Evolutionary conservation across 805 yeast species (phyloP).

Genomic region (Hanseniaspora taiwanica): DNA sequence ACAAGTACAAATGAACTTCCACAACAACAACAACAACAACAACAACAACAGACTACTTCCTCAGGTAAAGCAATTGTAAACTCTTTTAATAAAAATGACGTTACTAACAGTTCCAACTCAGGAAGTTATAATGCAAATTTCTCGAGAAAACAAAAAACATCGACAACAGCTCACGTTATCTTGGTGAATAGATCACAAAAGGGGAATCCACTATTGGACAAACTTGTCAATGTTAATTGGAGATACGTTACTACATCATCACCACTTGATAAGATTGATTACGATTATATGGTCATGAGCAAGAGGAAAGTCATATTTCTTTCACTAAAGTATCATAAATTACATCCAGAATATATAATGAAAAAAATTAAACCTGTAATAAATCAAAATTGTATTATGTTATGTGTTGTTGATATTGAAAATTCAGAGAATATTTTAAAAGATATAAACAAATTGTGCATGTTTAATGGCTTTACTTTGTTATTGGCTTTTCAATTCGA

Average conservation of each 20-base stretch:
- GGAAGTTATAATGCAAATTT: neutral
- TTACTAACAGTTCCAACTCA: neutral
- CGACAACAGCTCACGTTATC: constrained; percentile 21
- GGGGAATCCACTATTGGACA: constrained; percentile 55
- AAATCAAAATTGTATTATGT: constrained; percentile 36
- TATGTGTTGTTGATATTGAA: constrained; percentile 55
- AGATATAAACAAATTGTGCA: constrained; percentile 28
- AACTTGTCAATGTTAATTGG: constrained; percentile 38
- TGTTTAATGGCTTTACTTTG: constrained; percentile 29
- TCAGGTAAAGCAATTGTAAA: constrained; percentile 1
- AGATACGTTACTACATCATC: constrained; percentile 27
- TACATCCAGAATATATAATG: constrained; percentile 63
- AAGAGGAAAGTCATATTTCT: constrained; percentile 41
- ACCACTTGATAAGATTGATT: constrained; percentile 30
- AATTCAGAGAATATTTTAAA: constrained; percentile 33
- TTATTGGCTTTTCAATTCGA: constrained; percentile 33
- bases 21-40: neutral
- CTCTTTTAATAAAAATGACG: constrained; percentile 2
- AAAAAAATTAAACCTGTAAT: constrained; percentile 36
- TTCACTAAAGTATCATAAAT: constrained; percentile 58
- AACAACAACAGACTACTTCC: constrained; percentile 2
- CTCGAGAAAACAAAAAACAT: neutral
- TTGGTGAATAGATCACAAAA: constrained; percentile 53
- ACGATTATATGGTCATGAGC: constrained; percentile 53
- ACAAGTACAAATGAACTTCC: too few species aligned